Evolutionary conservation across 2,329 filamentous ascomycete species (phyloP).

Genomic region (Anthostomella pinea): DNA sequence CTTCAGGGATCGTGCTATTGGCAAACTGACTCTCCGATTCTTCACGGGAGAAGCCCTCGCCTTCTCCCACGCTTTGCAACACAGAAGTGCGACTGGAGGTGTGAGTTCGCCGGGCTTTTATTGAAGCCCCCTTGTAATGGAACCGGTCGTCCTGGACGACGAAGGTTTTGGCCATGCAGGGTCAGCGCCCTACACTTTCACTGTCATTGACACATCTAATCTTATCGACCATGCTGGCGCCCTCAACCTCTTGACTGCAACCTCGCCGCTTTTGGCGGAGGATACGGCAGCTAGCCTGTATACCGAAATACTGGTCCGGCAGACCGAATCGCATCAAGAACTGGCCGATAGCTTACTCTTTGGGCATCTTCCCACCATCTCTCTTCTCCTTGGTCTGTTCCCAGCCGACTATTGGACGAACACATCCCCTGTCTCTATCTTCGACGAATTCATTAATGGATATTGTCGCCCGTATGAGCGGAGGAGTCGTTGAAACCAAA

Average conservation of each 20-base stretch:
- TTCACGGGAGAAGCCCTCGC: slow-evolving; percentile 46
- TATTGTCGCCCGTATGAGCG: too few species aligned
- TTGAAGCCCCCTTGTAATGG: too few species aligned
- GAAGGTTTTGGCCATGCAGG: slow-evolving; percentile 38
- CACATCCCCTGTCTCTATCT: slow-evolving; percentile 1
- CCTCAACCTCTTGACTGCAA: slow-evolving; percentile 43
- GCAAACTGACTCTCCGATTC: slow-evolving; percentile 42
- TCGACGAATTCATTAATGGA: too few species aligned
- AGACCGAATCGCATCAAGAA: slow-evolving; percentile 22
- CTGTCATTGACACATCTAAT: slow-evolving; percentile 54
- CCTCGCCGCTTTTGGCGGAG: slow-evolving; percentile 43
- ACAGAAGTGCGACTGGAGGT: slow-evolving; percentile 29
- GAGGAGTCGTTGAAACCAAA: neutral
- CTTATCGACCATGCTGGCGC: slow-evolving; percentile 41
- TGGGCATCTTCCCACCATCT: slow-evolving; percentile 44
- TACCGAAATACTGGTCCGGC: slow-evolving; percentile 42
- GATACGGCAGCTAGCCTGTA: slow-evolving; percentile 43
- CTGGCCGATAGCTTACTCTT: slow-evolving; percentile 41
- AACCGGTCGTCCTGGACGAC: slow-evolving; percentile 40
- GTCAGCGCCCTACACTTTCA: slow-evolving; percentile 42
- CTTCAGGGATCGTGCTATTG: slow-evolving; percentile 31
- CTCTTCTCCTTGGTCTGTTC: slow-evolving; percentile 47
- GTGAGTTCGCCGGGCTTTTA: too few species aligned
- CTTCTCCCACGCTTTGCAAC: slow-evolving; percentile 51
- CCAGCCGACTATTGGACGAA: slow-evolving; percentile 44